These are phyloP conservation scores for Calycina herbarum DNA, from an alignment of 2,329 filamentous ascomycete genomes.

Conservation along the genomic window DNA sequence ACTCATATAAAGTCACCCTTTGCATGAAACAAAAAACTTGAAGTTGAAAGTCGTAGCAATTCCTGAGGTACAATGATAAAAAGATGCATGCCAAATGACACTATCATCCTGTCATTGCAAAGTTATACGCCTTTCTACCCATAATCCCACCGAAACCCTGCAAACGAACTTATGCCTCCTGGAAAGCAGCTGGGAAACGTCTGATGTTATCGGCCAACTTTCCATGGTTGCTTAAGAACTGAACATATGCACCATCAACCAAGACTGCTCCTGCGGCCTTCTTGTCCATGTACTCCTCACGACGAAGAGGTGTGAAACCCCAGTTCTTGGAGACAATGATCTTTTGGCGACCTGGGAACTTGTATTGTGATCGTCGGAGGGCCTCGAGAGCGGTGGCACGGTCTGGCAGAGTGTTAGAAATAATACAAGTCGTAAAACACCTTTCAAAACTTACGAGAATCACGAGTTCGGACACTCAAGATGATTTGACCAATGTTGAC, in stretches of 20 bases:
- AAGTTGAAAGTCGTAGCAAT: slow-evolving; percentile 31
- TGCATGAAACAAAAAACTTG: slow-evolving; percentile 3
- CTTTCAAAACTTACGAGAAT: slow-evolving; percentile 66
- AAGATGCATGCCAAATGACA: slow-evolving; percentile 27
- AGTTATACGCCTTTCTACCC: slow-evolving; percentile 33
- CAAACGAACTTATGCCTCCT: slow-evolving; percentile 34
- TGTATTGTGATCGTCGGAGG: slow-evolving; percentile 99
- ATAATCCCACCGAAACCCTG: slow-evolving; percentile 16
- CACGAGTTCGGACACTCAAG: slow-evolving; percentile 94
- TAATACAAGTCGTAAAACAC: neutral
- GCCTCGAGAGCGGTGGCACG: slow-evolving; percentile 94
- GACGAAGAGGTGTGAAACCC: slow-evolving; percentile 98
- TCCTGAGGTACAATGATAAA: slow-evolving; percentile 35
- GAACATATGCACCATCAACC: slow-evolving; percentile 98
- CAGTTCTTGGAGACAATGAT: slow-evolving; percentile 99
- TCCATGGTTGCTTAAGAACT: slow-evolving; percentile 97
- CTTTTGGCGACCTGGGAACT: slow-evolving; percentile 99
- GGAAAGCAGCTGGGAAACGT: slow-evolving; percentile 93
- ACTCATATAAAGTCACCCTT: slow-evolving; percentile 1
- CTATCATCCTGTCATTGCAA: slow-evolving; percentile 33
- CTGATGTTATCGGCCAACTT: slow-evolving; percentile 82
- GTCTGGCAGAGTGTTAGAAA: slow-evolving; percentile 53
- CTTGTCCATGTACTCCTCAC: slow-evolving; percentile 95
- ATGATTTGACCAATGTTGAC: slow-evolving; percentile 99
- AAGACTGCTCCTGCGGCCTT: slow-evolving; percentile 91